Base-by-base conservation (phyloP, 495 filamentous ascomycete species). In the Trichocladium antarcticum region DNA sequence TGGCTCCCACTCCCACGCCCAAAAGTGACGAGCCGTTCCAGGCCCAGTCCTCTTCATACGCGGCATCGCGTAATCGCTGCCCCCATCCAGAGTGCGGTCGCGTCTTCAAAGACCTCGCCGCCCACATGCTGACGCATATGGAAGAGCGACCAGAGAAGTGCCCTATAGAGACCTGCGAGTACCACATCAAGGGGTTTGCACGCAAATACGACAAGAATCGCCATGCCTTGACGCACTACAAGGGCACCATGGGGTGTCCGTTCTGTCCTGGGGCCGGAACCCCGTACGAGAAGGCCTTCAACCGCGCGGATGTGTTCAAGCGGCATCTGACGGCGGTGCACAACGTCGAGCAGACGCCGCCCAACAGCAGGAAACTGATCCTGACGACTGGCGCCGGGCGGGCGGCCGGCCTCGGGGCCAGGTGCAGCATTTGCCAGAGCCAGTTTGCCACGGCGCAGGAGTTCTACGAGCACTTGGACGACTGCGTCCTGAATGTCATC, bases 121-220 rank as follows among this genome's bases (percentile, higher is more conserved):
- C 92, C 5, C 92, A 99, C 65, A 89, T 94, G 84, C 75, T 97
- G 45, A 99, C 92, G 1, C 92, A 99, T 66, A 85, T 89, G 68
- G 82, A 82, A 45, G 89, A 96, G 63, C 75, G 92, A 14, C 92
- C 92, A 0, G 90, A 97, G 49, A 99, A 99, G 62, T 99, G 92
- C 61, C 92, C 92, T 1, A 96, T 97, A 47, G 71, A 81, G 48
- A 92, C 78, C 9, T 99, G 92, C 73, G 88, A 95, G 57, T 99
- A 95, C 62, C 88, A 95, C 67, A 75, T 77, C 50, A 97, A 96
- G 66, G 92, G 92, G 1, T 99, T 99, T 59, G 90, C 92, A 5
- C 74, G 92, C 35, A 99, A 97, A 59, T 99, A 99, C 59, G 92
- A 99, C 67, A 97, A 96, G 70, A 97, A 97, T 64, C 73, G 92